Conservation (phyloP, 495 filamentous ascomycete genomes). For the Neurospora sp. region DNA sequence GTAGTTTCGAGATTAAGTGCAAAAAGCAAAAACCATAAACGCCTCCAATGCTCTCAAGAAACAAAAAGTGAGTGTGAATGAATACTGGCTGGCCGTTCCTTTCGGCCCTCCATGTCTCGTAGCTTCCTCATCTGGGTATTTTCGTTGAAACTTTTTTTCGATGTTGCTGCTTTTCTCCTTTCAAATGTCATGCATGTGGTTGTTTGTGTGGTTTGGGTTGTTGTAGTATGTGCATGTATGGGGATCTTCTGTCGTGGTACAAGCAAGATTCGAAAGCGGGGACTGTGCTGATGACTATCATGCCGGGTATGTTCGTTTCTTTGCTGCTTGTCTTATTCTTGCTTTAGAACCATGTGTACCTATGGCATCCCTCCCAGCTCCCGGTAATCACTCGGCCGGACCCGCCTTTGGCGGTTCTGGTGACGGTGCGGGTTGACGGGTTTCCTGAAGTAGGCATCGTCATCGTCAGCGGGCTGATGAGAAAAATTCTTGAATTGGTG, state of each 20-base stretch:
- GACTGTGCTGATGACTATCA: neutral
- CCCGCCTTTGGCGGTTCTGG: constrained; percentile 63
- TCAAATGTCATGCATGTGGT: neutral
- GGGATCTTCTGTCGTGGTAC: neutral
- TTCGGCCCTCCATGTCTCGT: neutral
- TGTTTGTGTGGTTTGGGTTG: neutral
- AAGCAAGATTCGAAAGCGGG: neutral
- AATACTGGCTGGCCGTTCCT: neutral
- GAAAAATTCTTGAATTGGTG: constrained; percentile 30
- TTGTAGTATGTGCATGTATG: neutral
- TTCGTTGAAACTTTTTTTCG: neutral
- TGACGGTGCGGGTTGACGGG: constrained; percentile 93
- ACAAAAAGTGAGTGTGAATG: neutral
- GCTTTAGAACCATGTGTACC: neutral
- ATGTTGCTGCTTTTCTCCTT: neutral
- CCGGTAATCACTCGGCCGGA: constrained; percentile 79
- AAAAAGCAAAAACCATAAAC: neutral
- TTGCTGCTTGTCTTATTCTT: neutral
- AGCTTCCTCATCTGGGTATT: neutral
- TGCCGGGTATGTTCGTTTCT: neutral
- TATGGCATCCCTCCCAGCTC: constrained; percentile 48
- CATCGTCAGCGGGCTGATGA: constrained; percentile 76
- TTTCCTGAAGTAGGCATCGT: constrained; percentile 89
- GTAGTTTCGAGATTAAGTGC: neutral
- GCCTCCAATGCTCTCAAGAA: neutral